Percentiles rank a stretch among this genome's conserved stretches.
Conservation (phyloP, 2,329 filamentous ascomycete genomes). For the Clarireedia paspali region DNA sequence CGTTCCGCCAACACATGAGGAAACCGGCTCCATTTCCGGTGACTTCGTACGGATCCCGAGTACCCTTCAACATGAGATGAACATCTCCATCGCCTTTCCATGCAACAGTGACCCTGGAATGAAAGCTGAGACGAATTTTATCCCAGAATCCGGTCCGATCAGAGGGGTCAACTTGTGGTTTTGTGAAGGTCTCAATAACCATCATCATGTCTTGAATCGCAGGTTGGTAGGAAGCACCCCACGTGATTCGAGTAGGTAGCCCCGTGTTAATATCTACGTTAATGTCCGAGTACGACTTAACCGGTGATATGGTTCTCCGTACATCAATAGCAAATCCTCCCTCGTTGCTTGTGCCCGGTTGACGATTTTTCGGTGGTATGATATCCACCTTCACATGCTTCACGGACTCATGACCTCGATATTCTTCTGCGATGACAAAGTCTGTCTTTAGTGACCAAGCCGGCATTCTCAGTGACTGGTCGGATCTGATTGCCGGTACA, state of each 20-base stretch:
- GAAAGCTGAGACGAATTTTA: conserved; percentile 90
- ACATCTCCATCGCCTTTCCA: conserved; percentile 97
- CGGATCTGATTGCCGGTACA: conserved; percentile 72
- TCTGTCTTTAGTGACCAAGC: conserved; percentile 80
- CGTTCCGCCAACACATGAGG: conserved; percentile 96
- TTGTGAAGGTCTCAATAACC: conserved; percentile 94
- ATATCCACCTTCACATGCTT: conserved; percentile 77
- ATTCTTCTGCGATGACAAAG: conserved; percentile 95
- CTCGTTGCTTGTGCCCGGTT: conserved; percentile 45
- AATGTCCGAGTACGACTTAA: conserved; percentile 95
- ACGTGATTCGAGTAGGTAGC: conserved; percentile 86
- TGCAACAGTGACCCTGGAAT: conserved; percentile 78
- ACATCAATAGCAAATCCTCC: conserved; percentile 79
- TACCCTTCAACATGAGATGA: conserved; percentile 83
- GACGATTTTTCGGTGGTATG: conserved; percentile 58
- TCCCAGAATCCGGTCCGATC: conserved; percentile 98
- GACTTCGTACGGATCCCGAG: conserved; percentile 86
- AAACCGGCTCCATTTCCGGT: conserved; percentile 92
- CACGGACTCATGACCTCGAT: conserved; percentile 69
- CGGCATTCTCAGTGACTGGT: conserved; percentile 72
- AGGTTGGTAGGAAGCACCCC: conserved; percentile 96
- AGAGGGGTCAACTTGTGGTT: conserved; percentile 87
- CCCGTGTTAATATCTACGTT: conserved; percentile 87
- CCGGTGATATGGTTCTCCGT: conserved; percentile 81
- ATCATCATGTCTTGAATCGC: conserved; percentile 99